Evolutionary conservation across 1,284 basidiomycete genomes (phyloP), one percentile per base, ranked within the genome.

Genomic region (Trametes pubescens): DNA sequence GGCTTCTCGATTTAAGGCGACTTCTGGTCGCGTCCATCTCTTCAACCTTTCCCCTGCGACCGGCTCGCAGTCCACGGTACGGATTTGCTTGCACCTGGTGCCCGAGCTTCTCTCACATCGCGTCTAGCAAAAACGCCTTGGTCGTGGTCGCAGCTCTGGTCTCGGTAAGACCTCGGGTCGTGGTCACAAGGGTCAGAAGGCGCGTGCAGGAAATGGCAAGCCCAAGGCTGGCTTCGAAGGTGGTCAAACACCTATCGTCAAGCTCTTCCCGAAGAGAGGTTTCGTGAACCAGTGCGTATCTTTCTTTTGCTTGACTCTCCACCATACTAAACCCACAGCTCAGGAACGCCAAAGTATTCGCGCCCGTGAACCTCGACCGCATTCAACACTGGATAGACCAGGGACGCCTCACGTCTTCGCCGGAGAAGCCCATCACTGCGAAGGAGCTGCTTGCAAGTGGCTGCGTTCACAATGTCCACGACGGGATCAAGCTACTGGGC

Each of bases 111-210:
- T 64, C 51, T 68, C 24, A 68, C 38, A 8, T n/a, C 34, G 40
- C 35, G 10, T 35, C 5, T 71, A 96, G 95, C 89, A 92, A 88
- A 95, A 95, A 86, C 92, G 97, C 74, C 86, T 97, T 46, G 97
- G 97, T 77, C 86, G 97, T 75, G 97, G 97, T 76, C 91, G 94
- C 78, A 92, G 92, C 22, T 96, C 95, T 1, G 92, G 92, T 34
- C 87, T 93, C 69, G 97, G 97, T 72, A 92, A 95, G 62, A 98
- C 96, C 0, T 90, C 96, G 4, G 95, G 95, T 66, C 87, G 95
- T 60, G 97, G 97, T 80, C 88, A 95, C 78, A 99, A 99, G 75
- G 97, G 97, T 72, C 96, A 98, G 77, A 97, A 96, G 65, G 92
- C 96, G 48, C 88, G 97, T 61, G 88, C 93, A 22, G 96, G 97